Percentiles rank a stretch among this genome's conserved stretches.
phyloP scores from a whole-genome alignment of 345 rosid species.

The Gossypium arboreum region DNA sequence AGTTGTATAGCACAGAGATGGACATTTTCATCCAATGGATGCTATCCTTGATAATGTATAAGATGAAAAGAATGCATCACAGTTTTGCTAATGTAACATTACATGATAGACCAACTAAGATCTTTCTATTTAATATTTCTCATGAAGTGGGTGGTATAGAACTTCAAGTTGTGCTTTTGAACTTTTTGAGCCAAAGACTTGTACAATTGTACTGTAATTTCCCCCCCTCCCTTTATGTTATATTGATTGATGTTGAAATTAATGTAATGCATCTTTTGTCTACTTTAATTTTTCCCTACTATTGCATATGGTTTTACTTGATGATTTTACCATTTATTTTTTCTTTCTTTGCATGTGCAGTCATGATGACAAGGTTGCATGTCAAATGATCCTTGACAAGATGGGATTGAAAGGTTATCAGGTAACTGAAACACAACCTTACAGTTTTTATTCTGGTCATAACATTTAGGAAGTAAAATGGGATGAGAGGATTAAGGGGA shows the following conservation, averaged over 20 bases:
- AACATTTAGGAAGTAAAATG: constrained; percentile 5
- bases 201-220: background rate
- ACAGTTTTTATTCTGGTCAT: constrained; percentile 7
- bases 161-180: background rate
- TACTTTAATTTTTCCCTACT: background rate
- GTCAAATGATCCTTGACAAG: constrained; percentile 87
- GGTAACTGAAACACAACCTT: constrained; percentile 40
- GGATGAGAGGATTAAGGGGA: constrained; percentile 3
- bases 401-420: constrained; percentile 91
- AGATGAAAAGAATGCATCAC: background rate
- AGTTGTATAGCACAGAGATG: constrained; percentile 23
- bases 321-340: background rate
- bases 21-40: background rate
- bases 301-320: background rate
- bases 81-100: background rate
- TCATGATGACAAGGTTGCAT: constrained; percentile 89
- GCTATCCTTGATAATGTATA: background rate
- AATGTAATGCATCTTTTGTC: background rate
- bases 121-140: background rate
- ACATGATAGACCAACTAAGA: background rate
- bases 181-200: background rate
- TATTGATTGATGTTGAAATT: background rate
- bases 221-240: background rate
- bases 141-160: constrained; percentile 4
- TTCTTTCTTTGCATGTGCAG: constrained; percentile 37